Evolutionary conservation across 1,139 yeast genomes (phyloP), one percentile per base, ranked within the genome.

Genomic region (Diutina scorzettiae): DNA sequence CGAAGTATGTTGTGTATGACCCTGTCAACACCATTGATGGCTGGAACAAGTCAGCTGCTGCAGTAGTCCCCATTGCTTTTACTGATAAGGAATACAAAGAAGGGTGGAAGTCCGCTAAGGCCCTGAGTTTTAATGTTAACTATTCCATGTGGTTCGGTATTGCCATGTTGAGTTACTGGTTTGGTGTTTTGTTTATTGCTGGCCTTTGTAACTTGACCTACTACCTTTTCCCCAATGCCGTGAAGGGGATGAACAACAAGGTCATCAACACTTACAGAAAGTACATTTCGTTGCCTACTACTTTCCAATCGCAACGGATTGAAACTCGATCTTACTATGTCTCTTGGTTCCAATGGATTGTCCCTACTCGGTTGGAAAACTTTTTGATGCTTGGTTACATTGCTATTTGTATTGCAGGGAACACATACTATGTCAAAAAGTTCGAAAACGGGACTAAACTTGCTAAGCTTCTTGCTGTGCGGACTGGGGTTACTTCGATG

Each of bases 401-500:
- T 6, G 33, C 33, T 9, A 30, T 30, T 11, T 17, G 21, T 12
- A 30, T 30, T n/a, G 33, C 39, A 4, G 39, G 39, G 9, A 34
- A 34, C 28, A 14, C 16, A 9, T 27, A 28, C 5, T 34, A 21
- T 14, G 23, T 30, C 43, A 45, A 44, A 36, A 51, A 49, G 32
- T 66, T 70, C 69, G 45, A 41, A 17, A 41, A 48, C 37, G 30
- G 48, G 4, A 55, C 58, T 18, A 80, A 73, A 51, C 60, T 75
- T 51, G 73, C 78, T 43, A 62, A 78, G 51, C 70, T 71, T 47
- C 60, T 66, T 72, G 47, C 93, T 81, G 56, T 54, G 78, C 0
- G 46, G 74, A 5, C 16, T n/a, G 33, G 33, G 20, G 18, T 30
- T 17, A 30, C 33, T 9, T 19, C 18, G 33, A 30, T 30, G 33